phyloP scores from a whole-genome alignment of 352 stramenopile species.

The Phytophthora meadii region DNA sequence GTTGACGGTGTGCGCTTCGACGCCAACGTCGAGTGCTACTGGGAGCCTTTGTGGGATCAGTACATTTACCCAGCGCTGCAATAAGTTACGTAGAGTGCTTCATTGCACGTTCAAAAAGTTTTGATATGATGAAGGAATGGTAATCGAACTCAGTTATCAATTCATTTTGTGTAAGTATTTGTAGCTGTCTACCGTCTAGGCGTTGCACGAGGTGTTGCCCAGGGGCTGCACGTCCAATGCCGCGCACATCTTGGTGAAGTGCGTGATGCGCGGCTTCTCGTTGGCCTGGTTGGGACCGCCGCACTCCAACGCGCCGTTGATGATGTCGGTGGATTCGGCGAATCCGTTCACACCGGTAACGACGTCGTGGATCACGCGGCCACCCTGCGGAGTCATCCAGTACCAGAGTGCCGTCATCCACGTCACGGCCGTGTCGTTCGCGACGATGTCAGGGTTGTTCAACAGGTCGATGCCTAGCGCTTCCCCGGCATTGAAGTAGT shows the following conservation, averaged over 20 bases:
- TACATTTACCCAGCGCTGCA: conserved; percentile 64
- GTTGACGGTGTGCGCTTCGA: conserved; percentile 70
- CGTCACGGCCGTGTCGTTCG: conserved; percentile 37
- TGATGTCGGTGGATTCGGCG: conserved; percentile 49
- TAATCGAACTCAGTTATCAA: conserved; percentile 3
- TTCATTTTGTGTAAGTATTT: background rate
- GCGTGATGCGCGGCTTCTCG: conserved; percentile 47
- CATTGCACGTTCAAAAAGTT: background rate
- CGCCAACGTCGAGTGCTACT: conserved; percentile 67
- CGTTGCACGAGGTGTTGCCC: conserved; percentile 47
- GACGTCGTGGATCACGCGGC: conserved; percentile 53
- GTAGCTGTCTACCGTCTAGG: conserved; percentile 12
- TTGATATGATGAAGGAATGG: conserved; percentile 3
- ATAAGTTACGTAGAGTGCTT: background rate
- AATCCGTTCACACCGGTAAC: conserved; percentile 46
- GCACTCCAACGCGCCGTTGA: conserved; percentile 59
- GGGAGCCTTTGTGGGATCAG: conserved; percentile 88
- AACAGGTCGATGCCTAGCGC: conserved; percentile 49
- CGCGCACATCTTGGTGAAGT: conserved; percentile 39
- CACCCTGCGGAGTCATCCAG: conserved; percentile 55
- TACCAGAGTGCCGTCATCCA: conserved; percentile 67
- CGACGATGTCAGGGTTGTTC: conserved; percentile 46
- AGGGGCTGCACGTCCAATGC: conserved; percentile 39
- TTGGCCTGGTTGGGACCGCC: conserved; percentile 45
- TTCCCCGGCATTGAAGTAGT: conserved; percentile 51